Conservation (phyloP, 2,329 filamentous ascomycete species). For the Cladobotryum protrusum region DNA sequence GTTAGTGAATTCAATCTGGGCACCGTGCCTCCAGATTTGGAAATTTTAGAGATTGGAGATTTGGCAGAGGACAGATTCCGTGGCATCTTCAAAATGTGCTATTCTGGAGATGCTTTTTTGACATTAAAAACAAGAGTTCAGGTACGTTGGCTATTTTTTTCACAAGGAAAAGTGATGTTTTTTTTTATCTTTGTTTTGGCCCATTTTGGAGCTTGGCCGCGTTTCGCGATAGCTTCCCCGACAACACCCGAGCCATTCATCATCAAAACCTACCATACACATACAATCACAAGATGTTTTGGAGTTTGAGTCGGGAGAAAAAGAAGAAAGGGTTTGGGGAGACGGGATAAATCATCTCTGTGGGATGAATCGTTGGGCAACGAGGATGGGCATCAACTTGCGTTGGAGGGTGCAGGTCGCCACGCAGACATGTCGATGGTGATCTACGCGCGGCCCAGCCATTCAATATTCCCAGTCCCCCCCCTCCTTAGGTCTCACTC, state of each 20-base stretch:
- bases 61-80: conserved; percentile 94
- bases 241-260: conserved; percentile 14
- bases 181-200: conserved; percentile 1
- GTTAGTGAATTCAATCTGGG: conserved; percentile 97
- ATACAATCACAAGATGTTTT: not conserved
- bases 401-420: too few relatives aligned
- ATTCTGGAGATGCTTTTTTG: conserved; percentile 89
- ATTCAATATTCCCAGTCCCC: not conserved
- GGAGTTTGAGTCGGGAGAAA: too few relatives aligned
- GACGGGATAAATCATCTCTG: too few relatives aligned
- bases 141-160: conserved; percentile 42
- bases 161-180: not conserved
- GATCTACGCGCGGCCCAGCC: not conserved
- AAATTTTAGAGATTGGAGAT: conserved; percentile 96
- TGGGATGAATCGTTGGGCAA: too few relatives aligned
- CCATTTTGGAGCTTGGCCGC: conserved; percentile 10
- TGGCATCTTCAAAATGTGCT: conserved; percentile 99
- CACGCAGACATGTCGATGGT: not conserved
- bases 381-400: too few relatives aligned
- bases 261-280: conserved; percentile 5
- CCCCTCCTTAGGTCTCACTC: not conserved
- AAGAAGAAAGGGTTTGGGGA: too few relatives aligned
- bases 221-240: conserved; percentile 11
- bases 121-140: conserved; percentile 95
- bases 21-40: conserved; percentile 86